A percentile compares a stretch with the other conserved stretches of the same genome.
Evolutionary conservation across 352 stramenopile genomes (phyloP).

Genomic region (Pythium pyrilobum): DNA sequence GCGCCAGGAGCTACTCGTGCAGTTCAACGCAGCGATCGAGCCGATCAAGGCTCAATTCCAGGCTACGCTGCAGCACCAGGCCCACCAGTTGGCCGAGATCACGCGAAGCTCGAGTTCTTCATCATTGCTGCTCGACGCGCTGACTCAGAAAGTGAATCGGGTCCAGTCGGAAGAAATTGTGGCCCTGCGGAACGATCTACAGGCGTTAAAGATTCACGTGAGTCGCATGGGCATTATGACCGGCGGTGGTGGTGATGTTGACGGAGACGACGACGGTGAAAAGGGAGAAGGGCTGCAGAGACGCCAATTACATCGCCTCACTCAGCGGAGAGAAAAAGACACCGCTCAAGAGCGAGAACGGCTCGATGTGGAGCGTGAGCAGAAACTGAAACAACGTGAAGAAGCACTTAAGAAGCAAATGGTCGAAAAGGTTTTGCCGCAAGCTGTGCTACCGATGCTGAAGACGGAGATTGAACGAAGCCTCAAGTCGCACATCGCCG

Average conservation of each 20-base stretch:
- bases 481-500: neutral
- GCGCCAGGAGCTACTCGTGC: conserved; percentile 60
- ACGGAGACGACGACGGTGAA: conserved; percentile 6
- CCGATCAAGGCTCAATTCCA: conserved; percentile 76
- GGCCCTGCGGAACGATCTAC: conserved; percentile 47
- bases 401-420: conserved; percentile 23
- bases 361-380: neutral
- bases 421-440: neutral
- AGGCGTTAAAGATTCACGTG: conserved; percentile 49
- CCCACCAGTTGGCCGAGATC: conserved; percentile 66
- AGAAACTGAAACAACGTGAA: conserved; percentile 11
- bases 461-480: conserved; percentile 5
- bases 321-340: conserved; percentile 8
- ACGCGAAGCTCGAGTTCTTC: conserved; percentile 52
- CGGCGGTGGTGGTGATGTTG: neutral
- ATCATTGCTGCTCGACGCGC: conserved; percentile 44
- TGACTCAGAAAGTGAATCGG: conserved; percentile 65
- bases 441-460: conserved; percentile 10
- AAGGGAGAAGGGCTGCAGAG: neutral
- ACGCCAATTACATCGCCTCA: neutral
- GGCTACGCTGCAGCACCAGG: conserved; percentile 66
- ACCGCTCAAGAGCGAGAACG: neutral
- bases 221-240: conserved; percentile 26
- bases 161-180: conserved; percentile 44
- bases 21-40: conserved; percentile 79